Evolutionary conservation across 331 rosid species (phyloP), one percentile per base, ranked within the genome.

Genomic region (Quercus tomentella): DNA sequence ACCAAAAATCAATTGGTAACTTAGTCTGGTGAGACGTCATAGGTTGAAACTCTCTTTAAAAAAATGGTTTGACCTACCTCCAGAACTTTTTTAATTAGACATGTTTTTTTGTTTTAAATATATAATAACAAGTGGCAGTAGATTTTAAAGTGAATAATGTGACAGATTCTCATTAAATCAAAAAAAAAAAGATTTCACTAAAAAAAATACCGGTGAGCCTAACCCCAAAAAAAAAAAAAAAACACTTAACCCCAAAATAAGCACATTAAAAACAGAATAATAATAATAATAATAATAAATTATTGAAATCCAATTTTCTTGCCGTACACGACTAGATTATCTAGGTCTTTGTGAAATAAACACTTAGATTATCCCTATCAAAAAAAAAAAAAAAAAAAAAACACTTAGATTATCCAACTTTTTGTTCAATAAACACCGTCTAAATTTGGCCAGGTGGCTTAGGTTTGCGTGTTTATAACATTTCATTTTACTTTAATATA

Each of bases 261-360:
- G 25, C 14, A 21, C 11, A 58, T 49, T 12, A 58, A 21, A 58
- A 58, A 58, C 4, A 22, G 17, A 22, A 3, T 21, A 58, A 58
- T 14, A 22, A 58, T 14, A 22, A 58, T 21, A 7, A 22, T 25
- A 21, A 2, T 3, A 58, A 58, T 0, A 22, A 7, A 51, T 11
- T 8, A 3, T 37, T 11, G 37, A 5, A 51, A 9, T 28, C 12
- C 22, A 14, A 75, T 56, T 56, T 9, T n/a, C 26, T 54, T 82
- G 85, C 43, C 82, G 79, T 82, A 58, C 81, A 77, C 73, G 82
- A 56, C 76, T 45, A 56, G 1, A 73, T 28, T 31, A 7, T 21
- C 49, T 17, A 33, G 58, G 55, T 41, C n/a, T 66, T 68, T 35
- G 5, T 31, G 69, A 26, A 62, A 49, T 49, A 26, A 62, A 37